These are phyloP conservation scores for Rutidosis leptorrhynchoides DNA, from an alignment of 129 eudicot species.

Conservation along the genomic window DNA sequence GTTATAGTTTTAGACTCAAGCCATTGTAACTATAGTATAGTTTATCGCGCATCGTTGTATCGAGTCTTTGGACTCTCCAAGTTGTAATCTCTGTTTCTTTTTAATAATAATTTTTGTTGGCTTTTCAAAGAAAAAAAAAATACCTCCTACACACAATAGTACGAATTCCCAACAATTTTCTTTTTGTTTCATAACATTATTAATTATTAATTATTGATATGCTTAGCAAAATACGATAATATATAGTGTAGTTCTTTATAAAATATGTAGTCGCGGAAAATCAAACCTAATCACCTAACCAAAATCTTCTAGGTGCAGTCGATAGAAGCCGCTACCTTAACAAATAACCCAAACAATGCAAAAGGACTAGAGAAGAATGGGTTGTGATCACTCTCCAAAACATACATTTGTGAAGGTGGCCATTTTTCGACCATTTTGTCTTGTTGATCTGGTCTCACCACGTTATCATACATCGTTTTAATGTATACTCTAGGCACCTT, in stretches of 20 bases:
- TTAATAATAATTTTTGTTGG: too few species aligned
- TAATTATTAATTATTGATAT: too few species aligned
- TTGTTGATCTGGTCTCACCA: constrained; percentile 40
- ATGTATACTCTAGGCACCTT: constrained; percentile 39
- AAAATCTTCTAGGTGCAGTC: constrained; percentile 24
- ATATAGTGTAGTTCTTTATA: neutral
- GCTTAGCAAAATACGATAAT: neutral
- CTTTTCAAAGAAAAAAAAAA: too few species aligned
- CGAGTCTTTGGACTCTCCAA: too few species aligned
- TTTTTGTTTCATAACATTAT: neutral
- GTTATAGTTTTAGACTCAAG: too few species aligned
- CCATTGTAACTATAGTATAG: too few species aligned
- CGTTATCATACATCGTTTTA: constrained; percentile 37
- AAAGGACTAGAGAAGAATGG: constrained; percentile 42
- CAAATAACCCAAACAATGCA: constrained; percentile 37
- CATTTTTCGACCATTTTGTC: constrained; percentile 38
- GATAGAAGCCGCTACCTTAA: constrained; percentile 33
- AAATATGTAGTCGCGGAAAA: constrained; percentile 6
- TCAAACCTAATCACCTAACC: constrained; percentile 14
- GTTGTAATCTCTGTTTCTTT: too few species aligned
- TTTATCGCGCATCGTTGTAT: too few species aligned
- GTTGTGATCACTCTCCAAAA: constrained; percentile 42
- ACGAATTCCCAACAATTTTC: neutral
- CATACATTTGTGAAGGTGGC: constrained; percentile 45
- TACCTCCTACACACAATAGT: neutral